Evolutionary conservation across 2,329 filamentous ascomycete genomes (phyloP), one percentile per base, ranked within the genome.

Genomic region (Aspergillus felis): DNA sequence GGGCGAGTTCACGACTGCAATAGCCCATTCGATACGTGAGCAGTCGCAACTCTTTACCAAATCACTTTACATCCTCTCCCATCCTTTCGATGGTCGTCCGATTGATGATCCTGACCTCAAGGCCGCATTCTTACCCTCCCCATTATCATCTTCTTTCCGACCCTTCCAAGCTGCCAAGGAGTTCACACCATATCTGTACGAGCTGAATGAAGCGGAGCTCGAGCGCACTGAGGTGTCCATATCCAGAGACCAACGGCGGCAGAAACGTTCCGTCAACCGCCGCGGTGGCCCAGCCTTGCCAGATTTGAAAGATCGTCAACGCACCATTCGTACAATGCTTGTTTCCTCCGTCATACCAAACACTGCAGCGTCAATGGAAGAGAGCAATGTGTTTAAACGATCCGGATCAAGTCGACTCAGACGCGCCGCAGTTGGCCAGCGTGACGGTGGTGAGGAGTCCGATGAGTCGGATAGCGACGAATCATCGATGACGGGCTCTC

Each of bases 11-110:
- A 92, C 91, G 2, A 99, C 94, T 0, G 93, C 94, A 7, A 97
- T 99, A 72, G 94, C 94, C 12, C 94, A 99, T 76, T 96, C 91
- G 60, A 99, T 99, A 69, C 89, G 94, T 61, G 94, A 99, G 75
- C 94, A 99, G 76, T 87, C 88, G 44, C 94, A 99, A 71, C 84
- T 97, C 29, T 99, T 97, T 73, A 95, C 92, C 5, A 89, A 91
- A 71, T 95, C 92, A 68, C 79, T 99, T 59, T 97, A 96, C 76
- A 91, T 94, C 67, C 86, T 95, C 54, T 92, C 92, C 2, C 92
- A 99, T 77, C 88, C 92, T 27, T 99, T 99, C 68, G 94, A 99
- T 71, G 94, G 94, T 51, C 85, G 94, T 38, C 92, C 92, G 2
- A 84, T 97, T 24, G 94, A 97, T 65, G 94, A 99, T 70, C 86